Conservation (phyloP, 495 filamentous ascomycete species). For the Hyaloscypha hepaticicola region DNA sequence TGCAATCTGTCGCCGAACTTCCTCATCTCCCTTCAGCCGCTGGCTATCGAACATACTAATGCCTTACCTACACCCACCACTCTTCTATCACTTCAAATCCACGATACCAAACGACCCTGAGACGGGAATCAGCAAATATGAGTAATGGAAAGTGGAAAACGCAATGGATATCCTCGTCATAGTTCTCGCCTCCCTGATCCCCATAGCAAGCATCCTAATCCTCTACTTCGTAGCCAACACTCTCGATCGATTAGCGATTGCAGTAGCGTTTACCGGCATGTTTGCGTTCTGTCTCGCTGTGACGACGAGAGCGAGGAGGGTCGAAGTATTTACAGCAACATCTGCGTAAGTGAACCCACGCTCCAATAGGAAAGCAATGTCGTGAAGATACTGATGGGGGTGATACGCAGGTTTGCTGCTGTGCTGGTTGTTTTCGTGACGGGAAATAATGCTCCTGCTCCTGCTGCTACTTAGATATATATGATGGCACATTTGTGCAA, state of each 20-base stretch:
- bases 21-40: background rate
- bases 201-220: slow-evolving; percentile 34
- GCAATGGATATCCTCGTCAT: slow-evolving; percentile 21
- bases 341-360: slow-evolving; percentile 28
- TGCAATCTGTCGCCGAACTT: slow-evolving; percentile 4
- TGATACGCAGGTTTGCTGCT: slow-evolving; percentile 27
- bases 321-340: slow-evolving; percentile 39
- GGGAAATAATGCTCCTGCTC: slow-evolving; percentile 4
- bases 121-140: slow-evolving; percentile 2
- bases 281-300: slow-evolving; percentile 34
- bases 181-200: slow-evolving; percentile 34
- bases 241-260: slow-evolving; percentile 30
- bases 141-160: slow-evolving; percentile 1
- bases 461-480: background rate
- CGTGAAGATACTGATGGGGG: too few species aligned
- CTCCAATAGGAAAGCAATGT: background rate
- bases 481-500: too few species aligned
- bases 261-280: slow-evolving; percentile 33
- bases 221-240: slow-evolving; percentile 36
- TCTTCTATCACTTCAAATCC: slow-evolving; percentile 18
- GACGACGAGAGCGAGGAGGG: slow-evolving; percentile 32
- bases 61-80: slow-evolving; percentile 7
- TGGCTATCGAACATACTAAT: slow-evolving; percentile 12
- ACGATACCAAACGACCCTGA: background rate
- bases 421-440: slow-evolving; percentile 28